Conservation (phyloP, 805 yeast species). For the Hanseniaspora taiwanica region DNA sequence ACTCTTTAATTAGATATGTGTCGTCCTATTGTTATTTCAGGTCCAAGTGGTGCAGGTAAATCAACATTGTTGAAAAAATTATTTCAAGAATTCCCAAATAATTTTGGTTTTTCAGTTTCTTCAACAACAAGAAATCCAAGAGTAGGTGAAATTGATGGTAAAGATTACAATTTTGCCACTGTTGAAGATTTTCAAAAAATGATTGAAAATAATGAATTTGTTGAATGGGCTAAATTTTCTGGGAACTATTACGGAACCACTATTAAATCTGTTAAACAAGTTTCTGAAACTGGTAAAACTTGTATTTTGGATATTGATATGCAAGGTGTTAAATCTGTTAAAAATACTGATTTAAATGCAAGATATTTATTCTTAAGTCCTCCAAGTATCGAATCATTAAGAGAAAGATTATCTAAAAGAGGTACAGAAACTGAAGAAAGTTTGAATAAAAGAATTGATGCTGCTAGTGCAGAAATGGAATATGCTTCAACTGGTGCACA, state of each 20-base stretch:
- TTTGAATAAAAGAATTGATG: conserved; percentile 67
- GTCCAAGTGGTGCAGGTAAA: conserved; percentile 95
- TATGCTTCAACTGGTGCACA: conserved; percentile 87
- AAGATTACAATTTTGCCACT: conserved; percentile 76
- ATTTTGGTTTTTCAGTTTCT: conserved; percentile 89
- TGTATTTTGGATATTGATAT: conserved; percentile 95
- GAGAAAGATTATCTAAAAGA: conserved; percentile 65
- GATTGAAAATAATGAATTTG: conserved; percentile 63
- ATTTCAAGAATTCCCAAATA: conserved; percentile 79
- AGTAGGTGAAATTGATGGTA: conserved; percentile 79
- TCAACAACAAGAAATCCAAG: conserved; percentile 82
- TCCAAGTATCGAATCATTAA: conserved; percentile 73
- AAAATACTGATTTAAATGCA: conserved; percentile 70
- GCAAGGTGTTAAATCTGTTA: conserved; percentile 96
- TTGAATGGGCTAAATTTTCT: conserved; percentile 97
- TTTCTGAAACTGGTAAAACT: conserved; percentile 43
- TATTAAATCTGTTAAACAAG: conserved; percentile 62
- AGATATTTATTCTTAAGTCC: conserved; percentile 82
- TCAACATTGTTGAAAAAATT: conserved; percentile 83
- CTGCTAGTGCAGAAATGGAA: conserved; percentile 81
- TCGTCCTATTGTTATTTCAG: conserved; percentile 90
- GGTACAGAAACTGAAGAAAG: conserved; percentile 93
- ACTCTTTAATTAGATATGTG: conserved; percentile 26
- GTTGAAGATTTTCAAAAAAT: conserved; percentile 69
- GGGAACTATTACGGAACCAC: conserved; percentile 97